A percentile compares a stretch with the other conserved stretches of the same genome.
Conservation (phyloP, 768 basidiomycete species). For the Mycena galopus region DNA sequence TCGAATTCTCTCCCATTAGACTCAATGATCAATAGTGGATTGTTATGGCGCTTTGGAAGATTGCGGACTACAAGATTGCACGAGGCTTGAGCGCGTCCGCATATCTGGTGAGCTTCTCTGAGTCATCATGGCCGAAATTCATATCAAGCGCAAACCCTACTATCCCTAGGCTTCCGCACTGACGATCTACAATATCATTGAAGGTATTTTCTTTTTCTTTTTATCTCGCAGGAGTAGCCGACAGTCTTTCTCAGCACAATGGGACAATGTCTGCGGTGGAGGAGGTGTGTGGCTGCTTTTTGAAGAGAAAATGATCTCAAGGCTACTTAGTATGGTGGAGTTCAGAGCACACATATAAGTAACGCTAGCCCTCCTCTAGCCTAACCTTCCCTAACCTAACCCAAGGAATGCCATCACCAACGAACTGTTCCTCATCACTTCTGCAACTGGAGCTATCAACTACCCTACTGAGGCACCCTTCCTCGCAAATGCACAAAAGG, state of each 20-base stretch:
- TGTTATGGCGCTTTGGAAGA: slow-evolving; percentile 69
- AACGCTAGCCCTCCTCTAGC: no score
- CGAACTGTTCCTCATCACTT: slow-evolving; percentile 65
- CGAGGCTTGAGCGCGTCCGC: slow-evolving; percentile 50
- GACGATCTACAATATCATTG: slow-evolving; percentile 65
- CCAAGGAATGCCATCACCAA: slow-evolving; percentile 76
- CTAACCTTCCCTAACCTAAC: no score
- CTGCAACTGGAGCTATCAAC: slow-evolving; percentile 61
- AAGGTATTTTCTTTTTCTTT: not conserved
- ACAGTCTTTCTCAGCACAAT: slow-evolving; percentile 48
- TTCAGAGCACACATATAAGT: slow-evolving; percentile 66
- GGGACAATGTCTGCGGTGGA: slow-evolving; percentile 65
- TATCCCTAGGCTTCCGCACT: slow-evolving; percentile 60
- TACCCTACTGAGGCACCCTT: slow-evolving; percentile 51
- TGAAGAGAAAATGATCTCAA: not conserved
- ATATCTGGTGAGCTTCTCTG: slow-evolving; percentile 44
- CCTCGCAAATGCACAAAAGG: slow-evolving; percentile 62
- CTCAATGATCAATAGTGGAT: slow-evolving; percentile 58
- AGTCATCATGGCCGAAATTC: not conserved
- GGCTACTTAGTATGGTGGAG: slow-evolving; percentile 66
- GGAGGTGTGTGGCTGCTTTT: slow-evolving; percentile 52
- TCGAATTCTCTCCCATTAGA: not conserved
- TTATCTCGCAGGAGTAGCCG: not conserved
- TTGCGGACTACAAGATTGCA: slow-evolving; percentile 63
- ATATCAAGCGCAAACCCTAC: slow-evolving; percentile 44